phyloP scores from a whole-genome alignment of 1,139 yeast species.

The Scheffersomyces segobiensis region DNA sequence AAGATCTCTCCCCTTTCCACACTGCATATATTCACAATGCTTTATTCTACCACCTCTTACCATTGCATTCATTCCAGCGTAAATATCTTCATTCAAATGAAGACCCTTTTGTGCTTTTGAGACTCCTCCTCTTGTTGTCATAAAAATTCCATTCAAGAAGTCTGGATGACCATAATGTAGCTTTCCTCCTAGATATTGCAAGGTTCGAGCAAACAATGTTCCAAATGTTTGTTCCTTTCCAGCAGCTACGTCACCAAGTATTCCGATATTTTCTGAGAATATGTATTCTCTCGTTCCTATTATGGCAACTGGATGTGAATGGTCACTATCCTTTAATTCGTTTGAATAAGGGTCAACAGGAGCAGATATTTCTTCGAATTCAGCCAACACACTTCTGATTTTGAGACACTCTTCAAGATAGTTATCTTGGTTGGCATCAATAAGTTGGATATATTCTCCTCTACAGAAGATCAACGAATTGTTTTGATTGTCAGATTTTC shows the following conservation, averaged over 20 bases:
- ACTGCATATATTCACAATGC: constrained; percentile 58
- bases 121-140: constrained; percentile 59
- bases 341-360: constrained; percentile 36
- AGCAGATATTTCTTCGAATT: constrained; percentile 46
- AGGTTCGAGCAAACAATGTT: constrained; percentile 54
- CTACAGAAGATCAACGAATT: constrained; percentile 50
- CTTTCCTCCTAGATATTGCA: constrained; percentile 57
- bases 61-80: constrained; percentile 57
- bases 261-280: constrained; percentile 55
- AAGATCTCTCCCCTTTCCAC: constrained; percentile 58
- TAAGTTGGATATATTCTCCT: constrained; percentile 55
- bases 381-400: constrained; percentile 50
- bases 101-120: constrained; percentile 57
- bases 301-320: constrained; percentile 50
- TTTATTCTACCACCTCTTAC: constrained; percentile 55
- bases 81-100: constrained; percentile 56
- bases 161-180: constrained; percentile 61
- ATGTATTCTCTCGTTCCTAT: constrained; percentile 57
- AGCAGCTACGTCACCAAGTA: constrained; percentile 57
- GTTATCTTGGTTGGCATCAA: constrained; percentile 60
- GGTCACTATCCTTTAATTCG: constrained; percentile 21
- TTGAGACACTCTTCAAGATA: constrained; percentile 57
- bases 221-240: constrained; percentile 62
- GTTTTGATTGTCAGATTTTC: constrained; percentile 58
- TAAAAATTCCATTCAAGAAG: constrained; percentile 48